Evolutionary conservation across 2,329 filamentous ascomycete genomes (phyloP).

Genomic region (Venturiaceae sp.): DNA sequence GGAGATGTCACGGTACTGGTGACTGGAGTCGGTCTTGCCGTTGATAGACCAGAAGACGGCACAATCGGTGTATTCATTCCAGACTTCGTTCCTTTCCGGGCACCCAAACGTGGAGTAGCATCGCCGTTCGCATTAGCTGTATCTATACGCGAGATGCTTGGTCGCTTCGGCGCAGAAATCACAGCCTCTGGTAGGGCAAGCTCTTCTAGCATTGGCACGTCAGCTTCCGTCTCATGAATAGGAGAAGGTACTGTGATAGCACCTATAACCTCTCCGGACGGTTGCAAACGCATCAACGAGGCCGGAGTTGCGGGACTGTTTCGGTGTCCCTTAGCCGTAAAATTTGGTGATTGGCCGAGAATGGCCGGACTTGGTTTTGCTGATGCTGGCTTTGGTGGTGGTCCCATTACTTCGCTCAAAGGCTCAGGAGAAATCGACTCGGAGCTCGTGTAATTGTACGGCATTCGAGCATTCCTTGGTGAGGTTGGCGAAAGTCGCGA

Average conservation of each 20-base stretch:
- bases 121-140: slow-evolving; percentile 39
- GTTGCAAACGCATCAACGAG: slow-evolving; percentile 60
- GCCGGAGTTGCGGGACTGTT: slow-evolving; percentile 66
- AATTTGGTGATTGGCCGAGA: slow-evolving; percentile 27
- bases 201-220: slow-evolving; percentile 41
- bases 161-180: slow-evolving; percentile 39
- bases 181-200: slow-evolving; percentile 65
- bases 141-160: slow-evolving; percentile 40
- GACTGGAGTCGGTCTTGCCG: slow-evolving; percentile 22
- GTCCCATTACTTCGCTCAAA: slow-evolving; percentile 39
- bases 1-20: slow-evolving; percentile 34
- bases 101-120: slow-evolving; percentile 51
- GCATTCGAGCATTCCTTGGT: neutral
- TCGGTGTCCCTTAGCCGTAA: slow-evolving; percentile 12
- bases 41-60: slow-evolving; percentile 26
- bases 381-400: slow-evolving; percentile 56
- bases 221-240: neutral
- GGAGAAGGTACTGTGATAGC: neutral
- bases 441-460: neutral
- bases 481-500: slow-evolving; percentile 4
- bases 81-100: slow-evolving; percentile 57
- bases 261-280: neutral
- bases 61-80: slow-evolving; percentile 26
- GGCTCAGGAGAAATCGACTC: slow-evolving; percentile 43
- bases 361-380: slow-evolving; percentile 60